Evolutionary conservation across 1,284 basidiomycete genomes (phyloP), one percentile per base, ranked within the genome.

Genomic region (Naganishia sp.): DNA sequence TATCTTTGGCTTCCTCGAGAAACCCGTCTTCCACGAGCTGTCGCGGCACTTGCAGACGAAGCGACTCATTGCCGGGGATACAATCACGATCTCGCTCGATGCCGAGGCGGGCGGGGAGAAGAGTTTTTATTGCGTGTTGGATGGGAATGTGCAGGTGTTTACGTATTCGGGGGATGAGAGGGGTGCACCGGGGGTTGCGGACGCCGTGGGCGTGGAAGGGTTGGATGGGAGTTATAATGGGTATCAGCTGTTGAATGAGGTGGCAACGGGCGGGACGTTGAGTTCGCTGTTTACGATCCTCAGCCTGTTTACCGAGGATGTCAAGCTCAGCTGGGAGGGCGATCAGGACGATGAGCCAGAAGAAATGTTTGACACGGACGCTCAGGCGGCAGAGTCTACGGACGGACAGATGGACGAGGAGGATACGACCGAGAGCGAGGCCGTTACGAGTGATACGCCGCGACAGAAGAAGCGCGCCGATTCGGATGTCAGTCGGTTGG

Each of bases 221-320:
- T 32, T 63, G 61, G 51, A 54, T 46, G 65, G 68, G 11, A 72
- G 72, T 2, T 89, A 91, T 84, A 94, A 94, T 71, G 94, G 93
- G 6, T 96, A 92, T 78, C 92, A 94, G 74, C 82, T 97, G 5
- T 84, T 97, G 52, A 97, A 96, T 74, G 92, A 94, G 81, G 94
- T 97, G 35, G 88, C 90, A 46, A 90, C 88, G n/a, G 94, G 94
- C 6, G 93, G 95, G 11, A 99, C 94, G 0, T 83, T 98, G 17
- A 95, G 93, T 46, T 95, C 92, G 73, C 83, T 98, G 46, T 98
- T 99, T 80, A 97, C 93, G 15, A 99, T 99, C 75, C 84, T 99
- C 61, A 90, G 81, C 66, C 83, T 99, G 54, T 99, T 99, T 80
- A 99, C 96, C 1, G 95, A 99, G 78, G 90, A 98, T 74, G 89